Percentiles rank a stretch among this genome's conserved stretches.
These are phyloP conservation scores for Euphorbia pulcherrima DNA, from an alignment of 345 rosid species.

Conservation along the genomic window DNA sequence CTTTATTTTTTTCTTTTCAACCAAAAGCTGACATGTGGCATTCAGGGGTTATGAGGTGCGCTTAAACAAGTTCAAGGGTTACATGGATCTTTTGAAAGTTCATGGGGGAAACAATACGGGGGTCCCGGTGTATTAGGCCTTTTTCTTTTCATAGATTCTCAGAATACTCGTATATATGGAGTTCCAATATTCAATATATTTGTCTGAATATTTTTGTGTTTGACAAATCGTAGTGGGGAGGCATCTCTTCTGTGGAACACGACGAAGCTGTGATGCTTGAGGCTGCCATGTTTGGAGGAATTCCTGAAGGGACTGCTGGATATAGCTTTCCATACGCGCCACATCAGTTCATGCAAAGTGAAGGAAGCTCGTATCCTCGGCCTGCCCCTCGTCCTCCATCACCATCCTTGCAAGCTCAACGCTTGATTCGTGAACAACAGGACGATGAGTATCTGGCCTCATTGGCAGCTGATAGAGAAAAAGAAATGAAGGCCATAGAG, in stretches of 20 bases:
- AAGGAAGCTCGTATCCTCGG: slow-evolving; percentile 44
- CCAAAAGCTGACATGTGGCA: no score
- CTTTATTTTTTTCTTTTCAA: no score
- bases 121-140: no score
- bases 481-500: slow-evolving; percentile 70
- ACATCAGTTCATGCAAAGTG: slow-evolving; percentile 51
- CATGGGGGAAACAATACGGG: no score
- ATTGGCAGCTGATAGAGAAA: slow-evolving; percentile 93
- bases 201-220: slow-evolving; percentile 1
- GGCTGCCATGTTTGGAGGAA: slow-evolving; percentile 99
- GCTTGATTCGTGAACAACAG: slow-evolving; percentile 97
- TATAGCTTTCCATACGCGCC: slow-evolving; percentile 59
- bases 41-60: no score
- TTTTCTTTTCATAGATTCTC: slow-evolving; percentile 1
- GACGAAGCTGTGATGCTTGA: slow-evolving; percentile 99
- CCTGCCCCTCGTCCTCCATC: slow-evolving; percentile 73
- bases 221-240: slow-evolving; percentile 88
- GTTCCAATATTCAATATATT: neutral
- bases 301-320: slow-evolving; percentile 75
- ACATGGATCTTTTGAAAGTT: no score
- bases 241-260: slow-evolving; percentile 96
- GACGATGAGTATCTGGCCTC: slow-evolving; percentile 96
- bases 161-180: neutral
- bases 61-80: no score
- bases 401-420: slow-evolving; percentile 90